Evolutionary conservation across 192 early-diverging fungal species (phyloP), one percentile per base, ranked within the genome.

Genomic region (Rhizophlyctis rosea): DNA sequence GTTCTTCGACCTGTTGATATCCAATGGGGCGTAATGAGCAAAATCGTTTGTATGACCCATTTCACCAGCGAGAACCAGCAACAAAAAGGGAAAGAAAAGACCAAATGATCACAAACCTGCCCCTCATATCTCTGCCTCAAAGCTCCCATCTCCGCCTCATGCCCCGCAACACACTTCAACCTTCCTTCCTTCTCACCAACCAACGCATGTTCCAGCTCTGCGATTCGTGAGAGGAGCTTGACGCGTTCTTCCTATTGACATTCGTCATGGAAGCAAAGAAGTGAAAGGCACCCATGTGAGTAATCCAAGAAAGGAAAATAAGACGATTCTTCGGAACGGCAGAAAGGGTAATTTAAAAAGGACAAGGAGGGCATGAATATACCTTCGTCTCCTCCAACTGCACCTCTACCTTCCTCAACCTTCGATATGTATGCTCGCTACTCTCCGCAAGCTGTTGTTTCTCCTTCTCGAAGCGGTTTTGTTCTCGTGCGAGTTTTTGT

Each of bases 331-430:
- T 14, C 35, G 4, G 50, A 4, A 5, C 11, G 44, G 13, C 29
- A 44, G n/a, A n/a, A n/a, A n/a, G n/a, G n/a, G n/a, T n/a, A n/a
- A n/a, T n/a, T n/a, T n/a, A n/a, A n/a, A n/a, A n/a, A n/a, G n/a
- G n/a, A n/a, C n/a, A n/a, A n/a, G n/a, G n/a, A n/a, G n/a, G n/a
- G n/a, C n/a, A n/a, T n/a, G n/a, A n/a, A n/a, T n/a, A 13, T 31
- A 72, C 76, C 54, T 78, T 81, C 31, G 72, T 61, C 25, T 81
- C 74, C 61, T 81, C 76, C 21, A 76, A 54, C 34, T 78, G 74
- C 48, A 65, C 52, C 61, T 81, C 80, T 0, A 67, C 65, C 9
- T 59, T 61, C n/a, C 76, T 64, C 18, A 81, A 48, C 27, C 74
- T 24, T 13, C 72, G 53, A 50, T 73, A 78, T 4, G 67, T 60